Percentiles rank a stretch among this genome's conserved stretches.
These are phyloP conservation scores for Triticum turgidum DNA, from an alignment of 176 grass and related monocot genomes.

Conservation along the genomic window DNA sequence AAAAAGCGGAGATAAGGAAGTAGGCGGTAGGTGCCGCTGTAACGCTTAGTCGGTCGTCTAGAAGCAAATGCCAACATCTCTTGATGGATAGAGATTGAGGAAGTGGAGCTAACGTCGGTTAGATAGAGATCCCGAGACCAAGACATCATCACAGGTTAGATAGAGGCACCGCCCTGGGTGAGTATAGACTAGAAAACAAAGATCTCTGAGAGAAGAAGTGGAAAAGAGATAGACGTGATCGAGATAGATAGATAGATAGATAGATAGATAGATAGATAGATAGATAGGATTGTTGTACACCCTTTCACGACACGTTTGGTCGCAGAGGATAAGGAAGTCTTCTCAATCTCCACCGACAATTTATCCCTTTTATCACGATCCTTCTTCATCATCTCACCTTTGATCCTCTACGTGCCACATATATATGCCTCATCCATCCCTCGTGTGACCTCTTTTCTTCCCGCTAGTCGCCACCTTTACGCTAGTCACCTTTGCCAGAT, in stretches of 20 bases:
- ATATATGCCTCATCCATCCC: neutral
- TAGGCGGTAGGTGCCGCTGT: neutral
- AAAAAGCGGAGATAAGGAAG: neutral
- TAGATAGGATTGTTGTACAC: neutral
- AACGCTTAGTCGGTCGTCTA: neutral
- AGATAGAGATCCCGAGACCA: neutral
- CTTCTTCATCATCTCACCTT: neutral
- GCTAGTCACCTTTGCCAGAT: neutral
- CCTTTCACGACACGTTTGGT: neutral
- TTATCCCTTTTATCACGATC: neutral
- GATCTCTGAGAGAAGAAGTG: neutral
- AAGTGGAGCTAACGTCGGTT: neutral
- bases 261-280: neutral
- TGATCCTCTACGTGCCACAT: neutral
- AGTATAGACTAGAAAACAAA: neutral
- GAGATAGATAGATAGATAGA: neutral
- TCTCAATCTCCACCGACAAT: neutral
- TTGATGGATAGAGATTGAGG: neutral
- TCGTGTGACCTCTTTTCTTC: neutral
- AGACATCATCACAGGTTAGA: neutral
- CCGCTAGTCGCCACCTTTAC: neutral
- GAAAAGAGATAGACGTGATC: neutral
- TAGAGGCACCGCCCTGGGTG: too few species aligned
- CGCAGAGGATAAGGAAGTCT: too few species aligned
- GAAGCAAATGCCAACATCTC: neutral